These are phyloP conservation scores for Botrytis paeoniae DNA, from an alignment of 2,329 filamentous ascomycete species.

Conservation along the genomic window DNA sequence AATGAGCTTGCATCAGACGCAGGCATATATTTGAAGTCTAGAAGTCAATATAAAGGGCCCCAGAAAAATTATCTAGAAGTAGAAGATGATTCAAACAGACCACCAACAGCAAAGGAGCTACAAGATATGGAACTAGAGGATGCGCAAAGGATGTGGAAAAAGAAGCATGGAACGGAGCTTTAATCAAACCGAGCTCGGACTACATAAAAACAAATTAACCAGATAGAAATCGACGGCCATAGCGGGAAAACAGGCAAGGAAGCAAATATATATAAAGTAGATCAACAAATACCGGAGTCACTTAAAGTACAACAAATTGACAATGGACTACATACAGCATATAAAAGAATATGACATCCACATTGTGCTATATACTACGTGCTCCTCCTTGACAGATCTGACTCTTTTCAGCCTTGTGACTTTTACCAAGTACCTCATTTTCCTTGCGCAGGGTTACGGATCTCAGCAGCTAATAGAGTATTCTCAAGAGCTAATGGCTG, in stretches of 20 bases:
- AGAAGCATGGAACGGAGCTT: neutral
- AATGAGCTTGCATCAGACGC: neutral
- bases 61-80: too few relatives aligned
- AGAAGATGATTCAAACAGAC: too few relatives aligned
- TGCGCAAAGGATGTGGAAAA: rapidly evolving
- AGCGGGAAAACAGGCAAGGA: too few relatives aligned
- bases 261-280: too few relatives aligned
- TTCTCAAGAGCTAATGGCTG: too few relatives aligned
- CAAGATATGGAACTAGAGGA: neutral
- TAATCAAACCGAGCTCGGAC: neutral
- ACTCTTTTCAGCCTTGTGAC: conserved; percentile 26
- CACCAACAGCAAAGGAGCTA: too few relatives aligned
- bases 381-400: conserved; percentile 23
- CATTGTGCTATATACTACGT: conserved; percentile 23
- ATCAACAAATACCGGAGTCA: too few relatives aligned
- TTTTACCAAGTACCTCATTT: conserved; percentile 25
- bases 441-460: conserved; percentile 20
- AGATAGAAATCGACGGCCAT: too few relatives aligned
- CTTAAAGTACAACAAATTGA: too few relatives aligned
- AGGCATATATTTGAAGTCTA: too few relatives aligned
- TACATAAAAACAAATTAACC: neutral
- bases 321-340: neutral
- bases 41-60: too few relatives aligned
- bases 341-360: conserved; percentile 8
- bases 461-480: neutral